phyloP scores from a whole-genome alignment of 1,284 basidiomycete species.

The Microbotryum silenes-acaulis region DNA sequence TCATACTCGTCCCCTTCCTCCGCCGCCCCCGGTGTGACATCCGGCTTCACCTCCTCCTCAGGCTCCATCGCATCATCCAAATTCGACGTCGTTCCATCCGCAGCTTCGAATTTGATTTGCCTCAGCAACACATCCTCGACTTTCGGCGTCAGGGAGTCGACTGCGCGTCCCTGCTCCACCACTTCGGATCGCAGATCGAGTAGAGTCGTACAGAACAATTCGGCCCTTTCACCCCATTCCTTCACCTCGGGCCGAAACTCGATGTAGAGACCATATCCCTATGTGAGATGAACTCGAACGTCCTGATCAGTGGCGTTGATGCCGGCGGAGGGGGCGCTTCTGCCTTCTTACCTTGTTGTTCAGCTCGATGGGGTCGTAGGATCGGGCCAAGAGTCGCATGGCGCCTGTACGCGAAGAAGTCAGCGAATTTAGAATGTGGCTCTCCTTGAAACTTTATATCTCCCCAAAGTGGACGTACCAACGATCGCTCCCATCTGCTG shows the following conservation, averaged over 20 bases:
- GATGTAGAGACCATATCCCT: slow-evolving; percentile 60
- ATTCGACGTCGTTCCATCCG: not conserved
- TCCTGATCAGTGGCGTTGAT: not conserved
- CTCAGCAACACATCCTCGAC: not conserved
- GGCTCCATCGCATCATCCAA: slow-evolving; percentile 1
- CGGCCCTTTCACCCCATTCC: slow-evolving; percentile 65
- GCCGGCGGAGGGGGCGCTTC: too few species aligned
- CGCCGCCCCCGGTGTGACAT: slow-evolving; percentile 15
- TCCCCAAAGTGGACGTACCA: slow-evolving; percentile 42
- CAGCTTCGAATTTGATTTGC: slow-evolving; percentile 12
- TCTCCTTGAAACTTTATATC: too few species aligned
- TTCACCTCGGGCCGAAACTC: slow-evolving; percentile 63
- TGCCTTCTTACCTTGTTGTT: slow-evolving; percentile 45
- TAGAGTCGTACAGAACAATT: slow-evolving; percentile 34
- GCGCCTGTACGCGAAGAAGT: slow-evolving; percentile 41
- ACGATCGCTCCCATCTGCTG: slow-evolving; percentile 66
- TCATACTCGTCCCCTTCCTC: slow-evolving; percentile 17
- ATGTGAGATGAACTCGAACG: not conserved
- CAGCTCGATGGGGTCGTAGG: slow-evolving; percentile 57
- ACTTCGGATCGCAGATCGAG: slow-evolving; percentile 3
- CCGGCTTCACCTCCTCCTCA: slow-evolving; percentile 13
- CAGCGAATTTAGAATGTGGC: too few species aligned
- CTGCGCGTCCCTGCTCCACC: slow-evolving; percentile 9
- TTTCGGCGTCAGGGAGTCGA: not conserved
- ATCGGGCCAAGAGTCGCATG: slow-evolving; percentile 64